phyloP scores from a whole-genome alignment of 345 rosid genomes.

The thale cress (Arabidopsis thaliana) region DNA sequence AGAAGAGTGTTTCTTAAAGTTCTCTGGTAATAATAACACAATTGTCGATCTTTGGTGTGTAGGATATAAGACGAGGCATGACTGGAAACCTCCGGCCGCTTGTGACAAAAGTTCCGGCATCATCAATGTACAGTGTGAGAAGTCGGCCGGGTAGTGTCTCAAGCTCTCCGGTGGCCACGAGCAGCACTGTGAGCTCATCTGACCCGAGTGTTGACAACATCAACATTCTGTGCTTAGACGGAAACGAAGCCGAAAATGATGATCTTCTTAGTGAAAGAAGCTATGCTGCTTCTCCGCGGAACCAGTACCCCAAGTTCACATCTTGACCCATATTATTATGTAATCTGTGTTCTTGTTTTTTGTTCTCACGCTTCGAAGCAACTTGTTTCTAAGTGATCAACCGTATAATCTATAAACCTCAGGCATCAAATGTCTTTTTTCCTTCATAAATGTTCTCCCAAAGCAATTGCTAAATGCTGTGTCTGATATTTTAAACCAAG shows the following conservation, averaged over 20 bases:
- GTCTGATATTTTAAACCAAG: background rate
- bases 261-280: constrained; percentile 60
- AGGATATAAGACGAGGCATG: constrained; percentile 83
- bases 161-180: constrained; percentile 78
- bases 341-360: constrained; percentile 5
- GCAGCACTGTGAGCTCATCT: constrained; percentile 74
- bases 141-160: constrained; percentile 62
- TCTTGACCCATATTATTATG: constrained; percentile 31
- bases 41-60: constrained; percentile 20
- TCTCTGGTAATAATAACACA: background rate
- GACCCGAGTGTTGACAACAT: constrained; percentile 73
- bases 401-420: constrained; percentile 11
- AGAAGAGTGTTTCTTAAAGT: background rate
- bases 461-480: background rate
- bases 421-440: constrained; percentile 13
- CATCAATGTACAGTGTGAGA: constrained; percentile 78
- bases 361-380: constrained; percentile 21
- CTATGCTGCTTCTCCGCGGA: constrained; percentile 52
- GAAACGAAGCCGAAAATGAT: constrained; percentile 61
- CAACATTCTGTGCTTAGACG: constrained; percentile 57
- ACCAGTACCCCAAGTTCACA: constrained; percentile 47
- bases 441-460: background rate
- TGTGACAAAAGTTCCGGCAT: constrained; percentile 73
- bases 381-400: constrained; percentile 24
- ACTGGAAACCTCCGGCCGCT: constrained; percentile 70